These are phyloP conservation scores for Miamiensis avidus DNA, from an alignment of 169 alveolate species.

Conservation along the genomic window DNA sequence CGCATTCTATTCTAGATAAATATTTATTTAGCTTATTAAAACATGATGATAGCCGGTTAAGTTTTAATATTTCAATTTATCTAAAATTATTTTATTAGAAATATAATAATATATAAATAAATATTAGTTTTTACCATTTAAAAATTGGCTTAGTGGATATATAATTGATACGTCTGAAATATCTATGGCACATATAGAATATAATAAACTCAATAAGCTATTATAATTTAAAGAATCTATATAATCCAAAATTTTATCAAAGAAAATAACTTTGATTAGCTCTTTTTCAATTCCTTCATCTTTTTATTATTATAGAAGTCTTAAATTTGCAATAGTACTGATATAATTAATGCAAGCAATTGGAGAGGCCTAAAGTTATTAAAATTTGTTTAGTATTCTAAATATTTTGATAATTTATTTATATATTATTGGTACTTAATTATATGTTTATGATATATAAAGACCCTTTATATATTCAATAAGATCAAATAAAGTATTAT, in stretches of 20 bases:
- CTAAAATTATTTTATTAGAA: neutral
- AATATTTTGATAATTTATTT: too few species aligned
- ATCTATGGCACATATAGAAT: neutral
- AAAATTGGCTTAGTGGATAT: neutral
- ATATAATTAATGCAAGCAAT: neutral
- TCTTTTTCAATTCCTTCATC: neutral
- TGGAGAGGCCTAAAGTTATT: neutral
- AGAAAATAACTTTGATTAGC: too few species aligned
- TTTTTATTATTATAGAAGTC: neutral
- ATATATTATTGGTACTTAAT: neutral
- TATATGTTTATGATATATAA: neutral
- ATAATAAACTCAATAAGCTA: neutral
- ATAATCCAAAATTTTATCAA: neutral
- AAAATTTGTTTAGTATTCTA: too few species aligned
- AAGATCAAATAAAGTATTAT: neutral
- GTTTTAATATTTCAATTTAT: neutral
- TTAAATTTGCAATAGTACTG: neutral
- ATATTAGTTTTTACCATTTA: neutral
- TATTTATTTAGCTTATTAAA: too few species aligned
- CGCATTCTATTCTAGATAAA: too few species aligned
- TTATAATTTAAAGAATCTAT: too few species aligned
- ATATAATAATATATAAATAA: too few species aligned
- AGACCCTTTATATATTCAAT: neutral
- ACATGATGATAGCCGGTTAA: neutral
- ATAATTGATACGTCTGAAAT: neutral